These are phyloP conservation scores for Macrophomina pseudophaseolina DNA, from an alignment of 2,329 filamentous ascomycete species.

Conservation along the genomic window DNA sequence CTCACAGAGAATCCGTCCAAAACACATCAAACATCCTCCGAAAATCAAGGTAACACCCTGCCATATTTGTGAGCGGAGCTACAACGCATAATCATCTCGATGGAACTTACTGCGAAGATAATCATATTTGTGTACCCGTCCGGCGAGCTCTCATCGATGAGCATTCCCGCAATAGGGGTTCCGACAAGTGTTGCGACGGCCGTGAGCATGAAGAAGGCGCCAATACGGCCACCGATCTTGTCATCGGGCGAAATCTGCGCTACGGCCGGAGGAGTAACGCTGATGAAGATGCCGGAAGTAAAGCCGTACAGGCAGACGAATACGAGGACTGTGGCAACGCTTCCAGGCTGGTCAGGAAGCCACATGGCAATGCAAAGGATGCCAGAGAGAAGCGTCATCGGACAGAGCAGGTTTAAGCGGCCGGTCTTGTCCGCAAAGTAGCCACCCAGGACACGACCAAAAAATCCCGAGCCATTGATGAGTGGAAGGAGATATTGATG, in stretches of 20 bases:
- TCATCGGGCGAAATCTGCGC: slow-evolving; percentile 25
- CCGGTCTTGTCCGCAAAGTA: slow-evolving; percentile 23
- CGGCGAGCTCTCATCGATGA: slow-evolving; percentile 13
- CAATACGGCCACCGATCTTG: slow-evolving; percentile 25
- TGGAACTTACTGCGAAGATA: background rate
- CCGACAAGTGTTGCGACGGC: slow-evolving; percentile 24
- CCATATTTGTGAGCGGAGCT: background rate
- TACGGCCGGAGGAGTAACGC: slow-evolving; percentile 22
- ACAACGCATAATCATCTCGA: background rate
- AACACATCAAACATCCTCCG: background rate
- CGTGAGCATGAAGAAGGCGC: slow-evolving; percentile 23
- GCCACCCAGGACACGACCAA: slow-evolving; percentile 25
- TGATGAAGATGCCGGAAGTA: slow-evolving; percentile 27
- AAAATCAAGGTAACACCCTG: background rate
- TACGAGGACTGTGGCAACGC: slow-evolving; percentile 10
- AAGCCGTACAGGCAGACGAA: slow-evolving; percentile 27
- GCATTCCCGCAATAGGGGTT: slow-evolving; percentile 19
- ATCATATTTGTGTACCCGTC: slow-evolving; percentile 7
- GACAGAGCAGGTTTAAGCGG: slow-evolving; percentile 20
- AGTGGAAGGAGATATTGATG: slow-evolving; percentile 25
- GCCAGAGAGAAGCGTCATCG: slow-evolving; percentile 26
- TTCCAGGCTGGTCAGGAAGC: slow-evolving; percentile 15
- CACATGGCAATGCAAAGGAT: slow-evolving; percentile 24
- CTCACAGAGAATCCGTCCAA: slow-evolving; percentile 2
- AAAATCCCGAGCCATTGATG: slow-evolving; percentile 25